Percentiles rank a stretch among this genome's conserved stretches.
phyloP scores from a whole-genome alignment of 305 asterid species.

The Plantago coronopus region DNA sequence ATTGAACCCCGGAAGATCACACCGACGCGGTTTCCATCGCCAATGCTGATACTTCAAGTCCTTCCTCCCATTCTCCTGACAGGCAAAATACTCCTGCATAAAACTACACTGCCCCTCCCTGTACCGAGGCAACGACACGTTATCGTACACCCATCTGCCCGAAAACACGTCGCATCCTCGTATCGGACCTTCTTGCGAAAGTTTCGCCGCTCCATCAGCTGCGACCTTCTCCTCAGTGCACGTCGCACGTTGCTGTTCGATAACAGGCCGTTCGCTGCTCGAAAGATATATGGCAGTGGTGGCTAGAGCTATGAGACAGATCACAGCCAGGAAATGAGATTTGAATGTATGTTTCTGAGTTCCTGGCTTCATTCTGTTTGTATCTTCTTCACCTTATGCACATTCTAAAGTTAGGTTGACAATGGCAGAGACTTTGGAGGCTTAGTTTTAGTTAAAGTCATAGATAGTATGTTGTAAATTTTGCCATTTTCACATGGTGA shows the following conservation, averaged over 20 bases:
- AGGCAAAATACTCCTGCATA: conserved; percentile 38
- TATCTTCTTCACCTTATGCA: too few species aligned
- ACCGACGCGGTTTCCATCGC: conserved; percentile 66
- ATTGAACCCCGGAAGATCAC: conserved; percentile 66
- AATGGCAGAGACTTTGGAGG: background rate
- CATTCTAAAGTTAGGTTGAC: background rate
- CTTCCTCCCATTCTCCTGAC: conserved; percentile 53
- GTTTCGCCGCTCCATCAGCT: background rate
- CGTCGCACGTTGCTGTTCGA: background rate
- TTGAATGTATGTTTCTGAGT: conserved; percentile 4
- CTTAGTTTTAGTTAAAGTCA: background rate
- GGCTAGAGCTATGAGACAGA: conserved; percentile 21
- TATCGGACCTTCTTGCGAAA: background rate
- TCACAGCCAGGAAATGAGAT: conserved; percentile 20
- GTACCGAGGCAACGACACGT: conserved; percentile 41
- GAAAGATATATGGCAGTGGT: conserved; percentile 20
- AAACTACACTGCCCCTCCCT: conserved; percentile 40
- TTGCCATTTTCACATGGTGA: conserved; percentile 4
- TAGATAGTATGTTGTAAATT: background rate
- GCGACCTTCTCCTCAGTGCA: background rate
- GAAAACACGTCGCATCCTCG: conserved; percentile 42
- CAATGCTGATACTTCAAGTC: conserved; percentile 49
- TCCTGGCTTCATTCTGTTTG: conserved; percentile 1
- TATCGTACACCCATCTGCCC: conserved; percentile 66
- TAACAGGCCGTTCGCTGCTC: background rate